Base-by-base conservation (phyloP, 495 filamentous ascomycete genomes). In the Penicillium flavigenum region DNA sequence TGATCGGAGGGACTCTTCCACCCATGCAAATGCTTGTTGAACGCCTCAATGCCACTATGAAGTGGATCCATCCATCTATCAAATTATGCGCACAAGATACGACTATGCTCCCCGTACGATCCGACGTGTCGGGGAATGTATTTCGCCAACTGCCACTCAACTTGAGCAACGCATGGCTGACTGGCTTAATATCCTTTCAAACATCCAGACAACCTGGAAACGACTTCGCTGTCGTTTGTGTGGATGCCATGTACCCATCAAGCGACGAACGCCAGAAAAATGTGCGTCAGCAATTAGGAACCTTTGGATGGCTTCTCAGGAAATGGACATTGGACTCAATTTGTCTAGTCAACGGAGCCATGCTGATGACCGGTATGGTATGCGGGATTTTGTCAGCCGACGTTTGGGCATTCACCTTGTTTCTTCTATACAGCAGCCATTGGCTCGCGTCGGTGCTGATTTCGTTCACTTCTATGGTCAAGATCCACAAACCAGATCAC, bases 11-110 rank as follows among this genome's bases (percentile, higher is more conserved):
- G 14, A 68, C 64, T 6, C 48, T 71, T 5, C 59, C 65, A 3
- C 61, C 68, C 3, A 61, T 71, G 41, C 63, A 68, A 47, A 63
- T 67, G 66, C 60, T 71, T 4, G 64, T 69, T 12, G 68, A 71
- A 22, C 63, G 66, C 29, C 51, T 71, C 8, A 67, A 62, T 14
- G 62, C 64, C 2, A 54, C 55, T 3, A 50, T 67, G 5, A 56
- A 61, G 10, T 68, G 66, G 27, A 63, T 63, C 29, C 64, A 64
- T 31, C 66, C 68, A 8, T 59, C 66, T 2, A 63, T 71, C 51
- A 63, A 55, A 17, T 47, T 71, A 62, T 71, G 66, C 55, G 56
- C 65, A 5, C 57, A 62, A 38, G 64, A 63, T 19, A 66, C 60
- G 19, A 64, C 59, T 8, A 67, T 65, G 63, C 54, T 71, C 44